Evolutionary conservation across 768 basidiomycete genomes (phyloP), one percentile per base, ranked within the genome.

Genomic region (Phanerochaete carnosa): DNA sequence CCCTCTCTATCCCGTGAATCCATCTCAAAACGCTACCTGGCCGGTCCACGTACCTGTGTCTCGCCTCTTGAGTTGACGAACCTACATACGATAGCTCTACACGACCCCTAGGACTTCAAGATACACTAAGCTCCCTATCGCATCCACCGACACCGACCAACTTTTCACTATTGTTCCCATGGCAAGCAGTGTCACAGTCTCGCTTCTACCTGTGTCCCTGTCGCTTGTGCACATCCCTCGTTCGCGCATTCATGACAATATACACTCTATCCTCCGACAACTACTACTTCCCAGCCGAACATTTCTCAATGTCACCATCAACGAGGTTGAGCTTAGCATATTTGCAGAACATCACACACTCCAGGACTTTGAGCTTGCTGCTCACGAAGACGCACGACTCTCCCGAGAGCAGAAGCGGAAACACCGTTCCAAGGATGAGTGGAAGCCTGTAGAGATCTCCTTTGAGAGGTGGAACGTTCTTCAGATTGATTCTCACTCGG

Each of bases 401-500:
- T 70, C 65, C 66, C 64, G 29, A 63, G 67, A 25, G 66, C 67
- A 66, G 33, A 65, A 35, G 3, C 57, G 47, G 13, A 69, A 59
- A 49, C 65, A 45, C 2, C 16, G 45, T n/a, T 16, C 32, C 22
- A 60, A 54, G 52, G 51, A 56, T 22, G 57, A 63, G 49, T 74
- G 77, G 35, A 81, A 86, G 47, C 79, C 82, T 25, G 79, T 91
- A 50, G 87, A 90, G 65, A 82, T 90, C 49, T 89, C 88, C 0
- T 83, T 81, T 62, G 89, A 91, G 61, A 80, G 79, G 61, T 93
- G 90, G 90, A 85, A 80, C 64, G 90, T 90, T 23, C 78, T 93
- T 30, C 90, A 92, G 72, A 87, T 93, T 57, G 90, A 92, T 71
- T 88, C 88, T 0, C 90, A 91, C 71, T 87, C 82, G 28, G 85